A percentile compares a stretch with the other conserved stretches of the same genome.
Conservation (phyloP, 108 stramenopile genomes). For the Cylindrotheca closterium region DNA sequence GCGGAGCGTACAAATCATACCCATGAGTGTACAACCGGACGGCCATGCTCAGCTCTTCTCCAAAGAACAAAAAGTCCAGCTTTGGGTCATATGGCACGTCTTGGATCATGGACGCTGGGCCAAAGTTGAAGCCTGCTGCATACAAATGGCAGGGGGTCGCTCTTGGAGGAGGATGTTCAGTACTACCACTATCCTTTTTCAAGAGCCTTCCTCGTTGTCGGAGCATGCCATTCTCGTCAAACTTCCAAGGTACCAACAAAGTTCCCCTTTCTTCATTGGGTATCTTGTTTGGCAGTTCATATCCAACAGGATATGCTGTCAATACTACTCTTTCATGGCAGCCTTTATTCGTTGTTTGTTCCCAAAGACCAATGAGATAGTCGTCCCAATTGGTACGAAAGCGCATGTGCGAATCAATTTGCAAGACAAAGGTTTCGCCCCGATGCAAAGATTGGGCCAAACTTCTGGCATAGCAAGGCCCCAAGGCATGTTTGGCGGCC, state of each 20-base stretch:
- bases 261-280: conserved; percentile 56
- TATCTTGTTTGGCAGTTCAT: conserved; percentile 54
- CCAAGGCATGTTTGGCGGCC: conserved; percentile 57
- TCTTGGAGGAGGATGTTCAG: neutral
- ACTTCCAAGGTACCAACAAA: conserved; percentile 68
- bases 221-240: conserved; percentile 59
- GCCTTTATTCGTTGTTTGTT: conserved; percentile 4
- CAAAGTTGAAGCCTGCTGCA: conserved; percentile 90
- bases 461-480: conserved; percentile 85
- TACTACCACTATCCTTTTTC: conserved; percentile 5
- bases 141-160: conserved; percentile 66
- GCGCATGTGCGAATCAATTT: conserved; percentile 93
- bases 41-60: conserved; percentile 88
- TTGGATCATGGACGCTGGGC: conserved; percentile 29
- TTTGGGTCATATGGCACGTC: conserved; percentile 77
- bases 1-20: conserved; percentile 77
- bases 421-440: conserved; percentile 85
- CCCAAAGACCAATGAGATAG: conserved; percentile 49
- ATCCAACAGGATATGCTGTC: conserved; percentile 84
- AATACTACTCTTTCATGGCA: conserved; percentile 37
- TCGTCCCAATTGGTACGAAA: conserved; percentile 74
- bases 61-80: conserved; percentile 81
- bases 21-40: conserved; percentile 78
- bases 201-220: conserved; percentile 64
- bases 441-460: conserved; percentile 71